Evolutionary conservation across 495 filamentous ascomycete genomes (phyloP).

Genomic region (Trichocladium antarcticum): DNA sequence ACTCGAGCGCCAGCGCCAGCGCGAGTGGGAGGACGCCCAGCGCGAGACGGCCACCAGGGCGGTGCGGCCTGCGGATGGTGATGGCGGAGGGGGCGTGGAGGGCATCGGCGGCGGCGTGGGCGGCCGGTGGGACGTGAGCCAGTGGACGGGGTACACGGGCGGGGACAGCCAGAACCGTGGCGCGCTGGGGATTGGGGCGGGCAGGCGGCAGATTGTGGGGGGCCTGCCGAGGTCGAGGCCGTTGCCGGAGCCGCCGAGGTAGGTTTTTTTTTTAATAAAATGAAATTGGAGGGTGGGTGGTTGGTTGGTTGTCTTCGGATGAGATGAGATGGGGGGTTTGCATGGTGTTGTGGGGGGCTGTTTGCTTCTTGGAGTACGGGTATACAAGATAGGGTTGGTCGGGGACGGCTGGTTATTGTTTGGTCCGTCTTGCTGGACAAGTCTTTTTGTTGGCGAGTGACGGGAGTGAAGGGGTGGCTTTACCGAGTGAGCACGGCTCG

Average conservation of each 20-base stretch:
- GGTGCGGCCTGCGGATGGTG: no score
- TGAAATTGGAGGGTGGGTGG: not conserved
- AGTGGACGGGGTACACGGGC: constrained; percentile 72
- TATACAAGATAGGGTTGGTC: no score
- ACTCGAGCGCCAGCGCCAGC: constrained; percentile 79
- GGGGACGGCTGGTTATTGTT: no score
- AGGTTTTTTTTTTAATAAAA: not conserved
- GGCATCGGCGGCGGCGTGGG: constrained; percentile 45
- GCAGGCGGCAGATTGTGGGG: constrained; percentile 69
- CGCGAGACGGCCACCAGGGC: constrained; percentile 52
- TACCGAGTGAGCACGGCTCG: no score
- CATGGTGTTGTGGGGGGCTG: no score
- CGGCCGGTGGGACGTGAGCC: constrained; percentile 73
- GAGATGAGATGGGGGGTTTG: no score
- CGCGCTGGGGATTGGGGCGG: constrained; percentile 56
- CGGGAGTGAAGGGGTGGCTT: no score
- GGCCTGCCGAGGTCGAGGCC: no score
- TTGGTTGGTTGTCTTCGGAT: not conserved
- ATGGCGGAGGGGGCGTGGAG: constrained; percentile 37
- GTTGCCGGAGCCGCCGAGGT: constrained; percentile 35
- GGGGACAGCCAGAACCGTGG: constrained; percentile 76
- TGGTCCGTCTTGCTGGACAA: no score
- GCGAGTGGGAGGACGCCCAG: constrained; percentile 92
- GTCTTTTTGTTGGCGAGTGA: no score
- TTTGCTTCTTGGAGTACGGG: no score